Base-by-base conservation (phyloP, 225 moss, liverwort and hornwort genomes). In the Climacium dendroides region DNA sequence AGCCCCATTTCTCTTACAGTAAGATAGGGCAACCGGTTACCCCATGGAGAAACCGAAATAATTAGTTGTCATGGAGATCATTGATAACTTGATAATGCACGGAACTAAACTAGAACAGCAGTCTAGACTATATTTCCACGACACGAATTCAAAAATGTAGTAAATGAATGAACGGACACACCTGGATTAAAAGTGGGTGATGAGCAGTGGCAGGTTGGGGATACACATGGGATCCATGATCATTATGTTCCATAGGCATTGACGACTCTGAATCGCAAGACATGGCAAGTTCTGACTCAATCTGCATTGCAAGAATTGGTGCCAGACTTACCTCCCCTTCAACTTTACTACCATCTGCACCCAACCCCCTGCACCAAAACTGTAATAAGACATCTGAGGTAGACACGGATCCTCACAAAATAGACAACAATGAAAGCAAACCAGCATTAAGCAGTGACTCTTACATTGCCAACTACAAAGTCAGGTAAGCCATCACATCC, bases 171-270 rank as follows among this genome's bases (percentile, higher is more conserved):
- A 81, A 62, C 66, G 82, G 64, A 62, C 83, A 54, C n/a, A 96
- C 96, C 96, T 95, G 95, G 78, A 96, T 90, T 85, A 96, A 86
- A 89, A 96, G 91, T 69, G 96, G 94, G 87, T 96, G 96, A 93
- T 96, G 96, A 43, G 94, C 92, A 89, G 88, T 93, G 37, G 91
- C 86, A 73, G 92, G 85, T 78, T 92, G 92, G 76, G 91, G 90
- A 88, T 93, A 88, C 58, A 92, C 90, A 78, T 94, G 94, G 52
- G 95, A 94, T 79, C 89, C 92, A 87, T 94, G 93, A 79, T 94
- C 95, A 53, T 86, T 91, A 73, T 93, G 93, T 87, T 92, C 93
- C 89, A 90, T 65, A 77, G 94, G 92, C 89, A 93, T 90, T 50
- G 94, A 93, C 76, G 93, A 93, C 72, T 93, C 95, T 47, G 95